A percentile compares a stretch with the other conserved stretches of the same genome.
phyloP scores from a whole-genome alignment of 176 grass and related monocot species.

The Cocos nucifera region DNA sequence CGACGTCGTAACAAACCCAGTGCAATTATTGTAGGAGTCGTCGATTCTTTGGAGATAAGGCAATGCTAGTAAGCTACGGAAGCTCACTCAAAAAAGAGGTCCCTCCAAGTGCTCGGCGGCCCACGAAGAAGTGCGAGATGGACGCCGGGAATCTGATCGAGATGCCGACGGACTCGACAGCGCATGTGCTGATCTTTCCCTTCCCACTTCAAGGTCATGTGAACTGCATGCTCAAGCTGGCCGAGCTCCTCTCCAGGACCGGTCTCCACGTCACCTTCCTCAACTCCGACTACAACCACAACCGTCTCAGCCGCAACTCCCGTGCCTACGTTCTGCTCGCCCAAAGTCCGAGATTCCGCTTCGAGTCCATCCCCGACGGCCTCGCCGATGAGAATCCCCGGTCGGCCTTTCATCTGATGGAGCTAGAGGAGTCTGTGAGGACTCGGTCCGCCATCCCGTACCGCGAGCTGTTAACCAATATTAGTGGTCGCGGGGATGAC shows the following conservation, averaged over 20 bases:
- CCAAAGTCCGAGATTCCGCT: slow-evolving; percentile 24
- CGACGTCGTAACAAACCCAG: too few relatives aligned
- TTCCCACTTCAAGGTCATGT: slow-evolving; percentile 41
- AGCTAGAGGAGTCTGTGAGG: slow-evolving; percentile 8
- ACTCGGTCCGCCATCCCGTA: not conserved
- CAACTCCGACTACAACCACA: slow-evolving; percentile 32
- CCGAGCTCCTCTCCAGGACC: slow-evolving; percentile 28
- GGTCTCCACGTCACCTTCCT: slow-evolving; percentile 49
- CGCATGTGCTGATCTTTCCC: slow-evolving; percentile 47
- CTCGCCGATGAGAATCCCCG: slow-evolving; percentile 39
- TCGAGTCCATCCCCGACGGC: slow-evolving; percentile 39
- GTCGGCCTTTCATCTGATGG: slow-evolving; percentile 4
- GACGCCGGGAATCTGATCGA: too few relatives aligned
- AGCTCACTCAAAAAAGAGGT: too few relatives aligned
- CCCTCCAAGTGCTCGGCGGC: too few relatives aligned
- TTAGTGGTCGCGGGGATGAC: not conserved
- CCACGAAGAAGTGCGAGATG: too few relatives aligned
- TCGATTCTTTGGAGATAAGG: too few relatives aligned
- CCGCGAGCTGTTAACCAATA: slow-evolving; percentile 19
- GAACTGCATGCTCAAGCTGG: slow-evolving; percentile 46
- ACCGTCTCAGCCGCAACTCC: slow-evolving; percentile 7
- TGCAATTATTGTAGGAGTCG: too few relatives aligned
- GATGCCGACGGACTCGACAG: not conserved
- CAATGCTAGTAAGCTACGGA: too few relatives aligned
- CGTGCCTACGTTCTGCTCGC: not conserved